phyloP scores from a whole-genome alignment of 1,284 basidiomycete species.

The Ceratobasidium sp. region DNA sequence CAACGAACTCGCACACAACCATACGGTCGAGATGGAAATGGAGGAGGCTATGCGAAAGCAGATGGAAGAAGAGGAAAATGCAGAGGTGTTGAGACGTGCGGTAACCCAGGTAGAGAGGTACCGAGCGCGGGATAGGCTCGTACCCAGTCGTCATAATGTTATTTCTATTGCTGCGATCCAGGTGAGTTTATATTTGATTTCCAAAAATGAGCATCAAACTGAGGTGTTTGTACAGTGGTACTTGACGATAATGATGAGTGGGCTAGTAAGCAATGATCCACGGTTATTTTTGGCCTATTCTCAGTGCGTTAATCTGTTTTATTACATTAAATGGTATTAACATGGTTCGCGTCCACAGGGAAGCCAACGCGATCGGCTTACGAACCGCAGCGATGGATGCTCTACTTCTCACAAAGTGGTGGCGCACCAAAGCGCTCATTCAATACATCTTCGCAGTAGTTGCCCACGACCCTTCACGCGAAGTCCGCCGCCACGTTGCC shows the following conservation, averaged over 20 bases:
- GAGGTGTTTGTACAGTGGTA: slow-evolving; percentile 65
- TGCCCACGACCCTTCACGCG: slow-evolving; percentile 80
- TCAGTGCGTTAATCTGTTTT: slow-evolving; percentile 61
- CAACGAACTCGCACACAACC: slow-evolving; percentile 69
- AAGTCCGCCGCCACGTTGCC: slow-evolving; percentile 84
- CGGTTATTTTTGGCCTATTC: slow-evolving; percentile 87
- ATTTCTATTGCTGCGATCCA: slow-evolving; percentile 89
- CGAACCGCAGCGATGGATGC: slow-evolving; percentile 93
- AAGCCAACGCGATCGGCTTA: slow-evolving; percentile 91
- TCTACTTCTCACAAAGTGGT: slow-evolving; percentile 89
- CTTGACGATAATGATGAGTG: slow-evolving; percentile 76
- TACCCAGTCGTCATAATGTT: slow-evolving; percentile 93
- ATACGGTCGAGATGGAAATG: slow-evolving; percentile 24
- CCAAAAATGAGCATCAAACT: slow-evolving; percentile 24
- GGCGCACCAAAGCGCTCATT: slow-evolving; percentile 74
- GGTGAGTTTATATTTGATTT: slow-evolving; percentile 56
- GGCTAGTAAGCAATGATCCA: slow-evolving; percentile 80
- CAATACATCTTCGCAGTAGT: slow-evolving; percentile 91
- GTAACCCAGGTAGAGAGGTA: slow-evolving; percentile 85
- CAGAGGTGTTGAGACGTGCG: slow-evolving; percentile 71
- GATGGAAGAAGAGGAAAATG: slow-evolving; percentile 62
- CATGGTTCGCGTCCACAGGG: slow-evolving; percentile 56
- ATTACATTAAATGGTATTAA: neutral
- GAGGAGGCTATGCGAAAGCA: slow-evolving; percentile 16
- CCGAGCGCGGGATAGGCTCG: slow-evolving; percentile 91